Evolutionary conservation across 2,329 filamentous ascomycete genomes (phyloP).

Genomic region (Aspergillus novofumigatus): DNA sequence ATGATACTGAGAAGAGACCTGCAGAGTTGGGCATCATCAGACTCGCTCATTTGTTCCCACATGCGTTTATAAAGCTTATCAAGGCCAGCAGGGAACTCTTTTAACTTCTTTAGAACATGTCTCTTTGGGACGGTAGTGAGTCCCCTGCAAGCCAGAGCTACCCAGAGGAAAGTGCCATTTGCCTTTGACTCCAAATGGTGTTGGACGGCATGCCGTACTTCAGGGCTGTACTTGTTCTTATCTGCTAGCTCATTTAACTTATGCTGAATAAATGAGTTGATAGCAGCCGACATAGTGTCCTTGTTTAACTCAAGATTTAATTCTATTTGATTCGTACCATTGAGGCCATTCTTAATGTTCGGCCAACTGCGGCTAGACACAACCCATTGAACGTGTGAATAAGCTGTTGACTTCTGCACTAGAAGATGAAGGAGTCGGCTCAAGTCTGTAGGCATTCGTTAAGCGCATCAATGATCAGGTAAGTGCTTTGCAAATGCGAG

Average conservation of each 20-base stretch:
- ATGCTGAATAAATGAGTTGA: conserved; percentile 17
- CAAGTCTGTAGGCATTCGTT: conserved; percentile 40
- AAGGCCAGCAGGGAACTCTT: conserved; percentile 10
- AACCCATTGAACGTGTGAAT: conserved; percentile 38
- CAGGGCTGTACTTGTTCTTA: conserved; percentile 17
- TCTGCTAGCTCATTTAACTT: conserved; percentile 18
- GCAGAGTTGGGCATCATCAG: conserved; percentile 28
- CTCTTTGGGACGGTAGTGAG: conserved; percentile 12
- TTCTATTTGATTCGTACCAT: background rate
- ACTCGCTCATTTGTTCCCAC: conserved; percentile 24
- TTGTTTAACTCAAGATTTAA: conserved; percentile 19
- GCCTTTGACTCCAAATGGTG: conserved; percentile 24
- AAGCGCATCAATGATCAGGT: conserved; percentile 46
- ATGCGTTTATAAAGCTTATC: conserved; percentile 20
- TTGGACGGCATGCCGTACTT: conserved; percentile 11
- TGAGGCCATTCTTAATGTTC: conserved; percentile 29
- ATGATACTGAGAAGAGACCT: conserved; percentile 31
- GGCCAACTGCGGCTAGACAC: conserved; percentile 43
- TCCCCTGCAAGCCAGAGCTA: conserved; percentile 32
- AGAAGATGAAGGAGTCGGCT: conserved; percentile 37
- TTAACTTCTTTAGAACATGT: conserved; percentile 1
- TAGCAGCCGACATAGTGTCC: conserved; percentile 13
- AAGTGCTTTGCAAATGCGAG: conserved; percentile 17
- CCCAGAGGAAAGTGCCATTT: conserved; percentile 39
- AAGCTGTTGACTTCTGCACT: conserved; percentile 12